Percentiles rank a stretch among this genome's conserved stretches.
These are phyloP conservation scores for Trichosanthes cucumerina DNA, from an alignment of 306 rosid species.

Conservation along the genomic window DNA sequence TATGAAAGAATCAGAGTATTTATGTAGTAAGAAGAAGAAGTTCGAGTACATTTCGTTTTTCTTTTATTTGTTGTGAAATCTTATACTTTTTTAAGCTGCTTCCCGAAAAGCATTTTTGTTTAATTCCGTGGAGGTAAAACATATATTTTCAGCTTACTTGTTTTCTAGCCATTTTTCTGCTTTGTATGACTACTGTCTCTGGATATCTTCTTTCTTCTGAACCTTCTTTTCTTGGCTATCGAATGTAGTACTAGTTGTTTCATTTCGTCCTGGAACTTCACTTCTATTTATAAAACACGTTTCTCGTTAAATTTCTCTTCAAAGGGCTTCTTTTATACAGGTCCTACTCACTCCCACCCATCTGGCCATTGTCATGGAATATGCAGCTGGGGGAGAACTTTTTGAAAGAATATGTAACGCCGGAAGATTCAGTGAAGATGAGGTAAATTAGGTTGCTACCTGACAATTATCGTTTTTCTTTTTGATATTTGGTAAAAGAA, in stretches of 20 bases:
- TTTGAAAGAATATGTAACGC: slow-evolving; percentile 92
- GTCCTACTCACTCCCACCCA: slow-evolving; percentile 77
- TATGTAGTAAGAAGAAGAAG: neutral
- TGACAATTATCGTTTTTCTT: neutral
- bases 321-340: slow-evolving; percentile 19
- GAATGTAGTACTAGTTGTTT: neutral
- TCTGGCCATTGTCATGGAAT: slow-evolving; percentile 94
- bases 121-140: neutral
- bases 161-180: neutral
- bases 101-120: neutral
- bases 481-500: neutral
- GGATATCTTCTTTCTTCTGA: neutral
- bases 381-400: slow-evolving; percentile 93
- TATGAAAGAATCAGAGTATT: neutral
- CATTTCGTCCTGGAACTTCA: neutral
- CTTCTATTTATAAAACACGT: neutral
- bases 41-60: neutral
- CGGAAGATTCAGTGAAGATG: slow-evolving; percentile 95
- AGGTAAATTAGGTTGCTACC: slow-evolving; percentile 34
- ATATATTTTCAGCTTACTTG: neutral
- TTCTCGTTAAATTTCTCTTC: neutral
- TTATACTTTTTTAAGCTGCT: neutral
- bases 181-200: neutral
- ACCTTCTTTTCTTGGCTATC: neutral
- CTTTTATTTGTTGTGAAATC: neutral